phyloP scores from a whole-genome alignment of 1,139 yeast genomes.

The Candida tunisiensis region DNA sequence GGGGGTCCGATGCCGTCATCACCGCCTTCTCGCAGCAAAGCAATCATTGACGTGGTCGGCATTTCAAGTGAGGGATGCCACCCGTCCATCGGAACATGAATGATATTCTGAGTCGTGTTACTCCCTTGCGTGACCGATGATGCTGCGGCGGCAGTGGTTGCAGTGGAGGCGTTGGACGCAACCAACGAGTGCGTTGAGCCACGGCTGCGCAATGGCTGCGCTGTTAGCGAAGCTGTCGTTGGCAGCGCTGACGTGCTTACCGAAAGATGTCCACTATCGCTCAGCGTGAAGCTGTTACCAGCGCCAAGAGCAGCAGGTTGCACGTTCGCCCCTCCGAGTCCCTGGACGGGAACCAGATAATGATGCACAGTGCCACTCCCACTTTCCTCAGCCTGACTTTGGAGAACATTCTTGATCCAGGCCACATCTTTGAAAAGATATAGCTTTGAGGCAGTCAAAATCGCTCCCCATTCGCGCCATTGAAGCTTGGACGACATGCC shows the following conservation, averaged over 20 bases:
- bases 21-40: no score
- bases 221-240: no score
- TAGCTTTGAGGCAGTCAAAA: constrained; percentile 24
- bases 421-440: constrained; percentile 23
- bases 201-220: no score
- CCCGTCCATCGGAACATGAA: constrained; percentile 21
- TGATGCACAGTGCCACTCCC: no score
- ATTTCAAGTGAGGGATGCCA: constrained; percentile 20
- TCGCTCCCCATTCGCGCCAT: constrained; percentile 27
- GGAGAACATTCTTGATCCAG: constrained; percentile 19
- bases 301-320: no score
- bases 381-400: not conserved
- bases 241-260: no score
- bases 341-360: no score
- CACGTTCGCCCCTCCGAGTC: no score
- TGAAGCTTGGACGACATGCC: constrained; percentile 15
- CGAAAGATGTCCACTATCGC: no score
- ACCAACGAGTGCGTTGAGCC: no score
- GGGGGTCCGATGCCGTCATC: constrained; percentile 3
- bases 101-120: constrained; percentile 8
- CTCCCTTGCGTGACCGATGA: no score
- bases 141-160: not conserved
- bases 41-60: constrained; percentile 21
- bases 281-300: no score
- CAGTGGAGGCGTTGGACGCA: not conserved